Percentiles rank a stretch among this genome's conserved stretches.
phyloP scores from a whole-genome alignment of 352 stramenopile species.

The Poterioochromonas sp. region DNA sequence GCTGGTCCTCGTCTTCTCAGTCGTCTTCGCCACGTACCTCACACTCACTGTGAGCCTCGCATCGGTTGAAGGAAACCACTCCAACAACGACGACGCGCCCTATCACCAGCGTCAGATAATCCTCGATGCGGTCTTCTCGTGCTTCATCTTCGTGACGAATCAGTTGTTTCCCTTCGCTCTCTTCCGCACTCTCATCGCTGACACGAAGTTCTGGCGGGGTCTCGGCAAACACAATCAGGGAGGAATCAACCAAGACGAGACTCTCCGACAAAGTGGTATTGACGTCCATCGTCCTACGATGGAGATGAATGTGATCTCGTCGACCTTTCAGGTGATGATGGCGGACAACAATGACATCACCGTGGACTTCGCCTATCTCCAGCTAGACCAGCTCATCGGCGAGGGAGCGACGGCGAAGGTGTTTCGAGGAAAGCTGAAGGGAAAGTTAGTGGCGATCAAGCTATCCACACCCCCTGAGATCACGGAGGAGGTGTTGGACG shows the following conservation, averaged over 20 bases:
- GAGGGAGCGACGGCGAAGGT: constrained; percentile 49
- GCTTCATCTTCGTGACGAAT: background rate
- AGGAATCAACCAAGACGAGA: constrained; percentile 17
- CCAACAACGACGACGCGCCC: too few species aligned
- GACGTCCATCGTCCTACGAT: constrained; percentile 17
- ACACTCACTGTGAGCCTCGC: background rate
- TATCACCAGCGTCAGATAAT: too few species aligned
- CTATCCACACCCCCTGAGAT: constrained; percentile 56
- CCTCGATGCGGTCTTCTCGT: background rate
- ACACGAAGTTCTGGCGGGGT: constrained; percentile 60
- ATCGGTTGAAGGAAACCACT: background rate
- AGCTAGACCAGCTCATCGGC: constrained; percentile 55
- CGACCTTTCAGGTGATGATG: constrained; percentile 55
- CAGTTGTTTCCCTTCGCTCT: constrained; percentile 46
- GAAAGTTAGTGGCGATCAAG: constrained; percentile 52
- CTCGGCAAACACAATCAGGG: constrained; percentile 37
- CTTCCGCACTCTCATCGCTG: constrained; percentile 52
- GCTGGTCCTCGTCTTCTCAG: background rate
- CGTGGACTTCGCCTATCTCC: constrained; percentile 61
- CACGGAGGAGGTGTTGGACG: constrained; percentile 47
- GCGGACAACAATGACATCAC: constrained; percentile 63
- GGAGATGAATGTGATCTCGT: constrained; percentile 40
- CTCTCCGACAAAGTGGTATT: background rate
- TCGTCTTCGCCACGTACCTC: background rate
- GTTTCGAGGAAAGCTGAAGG: constrained; percentile 46